phyloP scores from a whole-genome alignment of 495 filamentous ascomycete species.

The Talaromyces borbonicus region DNA sequence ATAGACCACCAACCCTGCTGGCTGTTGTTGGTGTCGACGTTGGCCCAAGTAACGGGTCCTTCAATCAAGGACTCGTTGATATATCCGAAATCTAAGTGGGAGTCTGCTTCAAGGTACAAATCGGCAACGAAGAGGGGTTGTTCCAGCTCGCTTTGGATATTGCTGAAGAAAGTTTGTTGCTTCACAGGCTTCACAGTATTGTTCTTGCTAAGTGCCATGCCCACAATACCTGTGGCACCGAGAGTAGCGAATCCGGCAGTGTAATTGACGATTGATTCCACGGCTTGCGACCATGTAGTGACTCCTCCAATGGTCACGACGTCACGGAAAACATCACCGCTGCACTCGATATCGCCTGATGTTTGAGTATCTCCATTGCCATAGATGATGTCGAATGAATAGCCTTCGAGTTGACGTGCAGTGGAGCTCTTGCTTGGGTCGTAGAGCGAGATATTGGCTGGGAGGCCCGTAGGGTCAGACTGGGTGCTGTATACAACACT shows the following conservation, averaged over 20 bases:
- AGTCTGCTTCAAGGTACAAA: conserved; percentile 53
- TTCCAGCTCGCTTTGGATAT: conserved; percentile 47
- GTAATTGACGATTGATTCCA: conserved; percentile 56
- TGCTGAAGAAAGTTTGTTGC: conserved; percentile 67
- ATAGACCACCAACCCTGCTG: conserved; percentile 66
- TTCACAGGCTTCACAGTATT: conserved; percentile 52
- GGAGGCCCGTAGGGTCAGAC: background rate
- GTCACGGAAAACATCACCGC: conserved; percentile 60
- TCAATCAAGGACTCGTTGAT: conserved; percentile 54
- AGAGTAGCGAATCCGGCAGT: conserved; percentile 42
- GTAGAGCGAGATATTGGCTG: conserved; percentile 1
- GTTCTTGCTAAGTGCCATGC: conserved; percentile 58
- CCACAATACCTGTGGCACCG: conserved; percentile 42
- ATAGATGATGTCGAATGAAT: conserved; percentile 60
- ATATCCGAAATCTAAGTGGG: conserved; percentile 66
- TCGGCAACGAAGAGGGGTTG: conserved; percentile 56
- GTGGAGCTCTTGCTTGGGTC: conserved; percentile 26
- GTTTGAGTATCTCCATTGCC: conserved; percentile 43
- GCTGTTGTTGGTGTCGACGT: conserved; percentile 36
- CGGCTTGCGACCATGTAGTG: conserved; percentile 53
- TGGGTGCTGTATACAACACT: conserved; percentile 2
- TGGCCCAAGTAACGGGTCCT: conserved; percentile 9
- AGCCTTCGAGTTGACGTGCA: conserved; percentile 37
- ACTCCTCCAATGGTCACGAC: conserved; percentile 56
- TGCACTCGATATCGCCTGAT: conserved; percentile 35